These are phyloP conservation scores for Chaetomium tenue DNA, from an alignment of 495 filamentous ascomycete genomes.

Conservation along the genomic window DNA sequence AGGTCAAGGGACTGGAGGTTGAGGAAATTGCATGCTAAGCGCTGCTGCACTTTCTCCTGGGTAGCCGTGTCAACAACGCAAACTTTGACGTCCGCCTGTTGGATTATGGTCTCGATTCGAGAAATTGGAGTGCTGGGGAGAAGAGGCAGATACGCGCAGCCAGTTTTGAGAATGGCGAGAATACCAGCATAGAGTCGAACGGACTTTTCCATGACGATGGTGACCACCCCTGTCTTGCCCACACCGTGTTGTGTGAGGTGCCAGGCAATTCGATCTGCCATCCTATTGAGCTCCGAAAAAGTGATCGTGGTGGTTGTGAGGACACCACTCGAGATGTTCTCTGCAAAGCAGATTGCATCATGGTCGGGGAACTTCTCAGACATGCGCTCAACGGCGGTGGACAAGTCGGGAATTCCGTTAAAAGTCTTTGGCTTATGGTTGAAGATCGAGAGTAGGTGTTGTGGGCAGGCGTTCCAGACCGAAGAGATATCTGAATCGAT, in stretches of 20 bases:
- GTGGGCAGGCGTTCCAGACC: constrained; percentile 36
- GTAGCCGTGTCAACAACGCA: constrained; percentile 46
- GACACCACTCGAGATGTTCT: constrained; percentile 38
- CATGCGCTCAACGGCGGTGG: constrained; percentile 53
- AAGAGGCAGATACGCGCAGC: constrained; percentile 72
- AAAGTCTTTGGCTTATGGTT: constrained; percentile 27
- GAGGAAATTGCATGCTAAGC: constrained; percentile 35
- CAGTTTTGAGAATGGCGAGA: constrained; percentile 67
- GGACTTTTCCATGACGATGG: constrained; percentile 70
- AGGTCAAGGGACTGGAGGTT: constrained; percentile 35
- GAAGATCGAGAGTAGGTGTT: constrained; percentile 52
- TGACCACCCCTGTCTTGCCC: constrained; percentile 54
- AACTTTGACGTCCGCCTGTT: constrained; percentile 48
- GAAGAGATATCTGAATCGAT: constrained; percentile 34
- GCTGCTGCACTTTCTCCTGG: constrained; percentile 19
- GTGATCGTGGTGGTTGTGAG: constrained; percentile 47
- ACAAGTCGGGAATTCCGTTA: constrained; percentile 39
- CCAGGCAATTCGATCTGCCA: constrained; percentile 63
- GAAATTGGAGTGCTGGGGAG: constrained; percentile 60
- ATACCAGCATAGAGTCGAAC: constrained; percentile 65
- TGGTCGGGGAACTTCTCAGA: constrained; percentile 48
- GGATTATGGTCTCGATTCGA: constrained; percentile 54
- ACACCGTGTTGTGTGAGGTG: constrained; percentile 50
- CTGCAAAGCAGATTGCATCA: constrained; percentile 60
- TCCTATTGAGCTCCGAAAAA: constrained; percentile 60